Conservation (phyloP, 2,329 filamentous ascomycete genomes). For the Pseudogymnoascus sp. region DNA sequence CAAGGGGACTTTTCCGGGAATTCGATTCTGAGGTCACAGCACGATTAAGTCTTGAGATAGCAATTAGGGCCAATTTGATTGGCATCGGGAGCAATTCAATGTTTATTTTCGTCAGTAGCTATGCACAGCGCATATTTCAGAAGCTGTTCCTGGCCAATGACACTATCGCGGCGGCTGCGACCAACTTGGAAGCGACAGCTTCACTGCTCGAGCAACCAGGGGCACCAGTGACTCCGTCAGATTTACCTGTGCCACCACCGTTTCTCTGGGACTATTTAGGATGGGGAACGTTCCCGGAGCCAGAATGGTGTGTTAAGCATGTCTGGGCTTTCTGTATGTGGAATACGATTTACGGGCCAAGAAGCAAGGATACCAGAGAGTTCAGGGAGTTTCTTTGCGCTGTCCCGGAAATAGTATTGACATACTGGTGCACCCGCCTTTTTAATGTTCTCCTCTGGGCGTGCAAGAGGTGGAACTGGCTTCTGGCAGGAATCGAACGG, state of each 20-base stretch:
- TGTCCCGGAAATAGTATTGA: neutral
- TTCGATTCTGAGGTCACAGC: neutral
- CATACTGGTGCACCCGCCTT: neutral
- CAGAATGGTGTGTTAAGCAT: neutral
- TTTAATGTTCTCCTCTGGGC: neutral
- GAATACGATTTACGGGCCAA: conserved; percentile 2
- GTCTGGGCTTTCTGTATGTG: neutral
- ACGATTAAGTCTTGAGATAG: neutral
- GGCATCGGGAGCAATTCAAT: neutral
- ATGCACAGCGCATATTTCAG: neutral
- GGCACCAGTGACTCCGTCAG: neutral
- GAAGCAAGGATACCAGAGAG: neutral
- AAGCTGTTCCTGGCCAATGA: neutral
- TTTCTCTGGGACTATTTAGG: neutral
- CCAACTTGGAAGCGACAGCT: neutral
- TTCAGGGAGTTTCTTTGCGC: neutral
- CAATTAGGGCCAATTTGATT: neutral
- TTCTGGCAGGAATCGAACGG: neutral
- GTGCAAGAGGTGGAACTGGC: neutral
- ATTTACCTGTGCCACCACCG: neutral
- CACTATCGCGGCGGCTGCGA: neutral
- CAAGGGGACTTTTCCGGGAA: neutral
- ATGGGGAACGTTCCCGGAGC: neutral
- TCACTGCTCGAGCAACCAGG: neutral
- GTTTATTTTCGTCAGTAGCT: conserved; percentile 4